phyloP scores from a whole-genome alignment of 495 filamentous ascomycete species.

The Cairneyella variabilis region DNA sequence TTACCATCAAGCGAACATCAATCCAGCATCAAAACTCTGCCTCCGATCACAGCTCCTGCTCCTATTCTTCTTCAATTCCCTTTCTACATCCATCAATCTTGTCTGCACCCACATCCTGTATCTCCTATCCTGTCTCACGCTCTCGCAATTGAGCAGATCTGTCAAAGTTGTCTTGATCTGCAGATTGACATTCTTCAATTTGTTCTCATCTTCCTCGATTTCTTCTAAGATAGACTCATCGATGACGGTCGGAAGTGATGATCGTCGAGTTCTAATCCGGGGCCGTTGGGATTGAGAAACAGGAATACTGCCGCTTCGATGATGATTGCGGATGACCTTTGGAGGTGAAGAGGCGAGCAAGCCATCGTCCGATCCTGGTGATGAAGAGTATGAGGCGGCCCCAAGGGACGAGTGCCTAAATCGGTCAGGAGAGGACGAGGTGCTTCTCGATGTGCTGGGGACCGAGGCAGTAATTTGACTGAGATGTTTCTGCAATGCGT shows the following conservation, averaged over 20 bases:
- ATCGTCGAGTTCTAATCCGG: conserved; percentile 7
- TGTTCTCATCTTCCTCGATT: conserved; percentile 47
- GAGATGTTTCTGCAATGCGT: conserved; percentile 46
- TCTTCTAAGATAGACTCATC: conserved; percentile 33
- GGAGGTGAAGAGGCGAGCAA: neutral
- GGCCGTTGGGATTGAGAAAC: neutral
- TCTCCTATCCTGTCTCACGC: conserved; percentile 47
- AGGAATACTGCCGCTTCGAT: conserved; percentile 11
- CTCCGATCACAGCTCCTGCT: conserved; percentile 27
- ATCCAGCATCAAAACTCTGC: conserved; percentile 14
- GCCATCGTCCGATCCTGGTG: conserved; percentile 6
- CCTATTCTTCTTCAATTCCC: conserved; percentile 40
- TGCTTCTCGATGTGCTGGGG: conserved; percentile 24
- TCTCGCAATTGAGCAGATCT: conserved; percentile 60
- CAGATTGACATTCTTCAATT: conserved; percentile 56
- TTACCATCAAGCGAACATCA: neutral
- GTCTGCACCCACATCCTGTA: conserved; percentile 61
- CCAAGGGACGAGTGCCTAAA: conserved; percentile 5
- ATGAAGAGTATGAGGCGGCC: conserved; percentile 14
- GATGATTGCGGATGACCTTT: conserved; percentile 20
- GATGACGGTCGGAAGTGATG: conserved; percentile 32
- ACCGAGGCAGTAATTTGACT: conserved; percentile 34
- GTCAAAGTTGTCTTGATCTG: conserved; percentile 63
- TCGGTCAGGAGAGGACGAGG: conserved; percentile 32
- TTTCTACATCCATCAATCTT: conserved; percentile 60